These are phyloP conservation scores for Colletotrichum cuscutae DNA, from an alignment of 2,329 filamentous ascomycete genomes.

Conservation along the genomic window DNA sequence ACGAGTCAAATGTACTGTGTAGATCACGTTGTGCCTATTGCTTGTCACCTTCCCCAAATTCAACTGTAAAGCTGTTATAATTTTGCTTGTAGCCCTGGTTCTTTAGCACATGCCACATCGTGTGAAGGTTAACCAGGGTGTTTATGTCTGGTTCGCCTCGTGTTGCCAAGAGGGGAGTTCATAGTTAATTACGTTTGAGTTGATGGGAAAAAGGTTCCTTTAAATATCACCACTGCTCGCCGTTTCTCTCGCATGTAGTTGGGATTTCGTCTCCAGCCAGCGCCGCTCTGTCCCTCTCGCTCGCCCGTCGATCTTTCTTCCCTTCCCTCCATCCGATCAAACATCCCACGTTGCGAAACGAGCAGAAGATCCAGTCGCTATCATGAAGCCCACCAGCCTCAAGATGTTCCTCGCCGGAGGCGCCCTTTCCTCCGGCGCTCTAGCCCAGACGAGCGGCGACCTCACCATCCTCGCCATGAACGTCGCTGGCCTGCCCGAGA, in stretches of 20 bases:
- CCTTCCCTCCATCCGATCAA: background rate
- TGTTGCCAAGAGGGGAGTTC: background rate
- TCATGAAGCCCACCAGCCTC: slow-evolving; percentile 22
- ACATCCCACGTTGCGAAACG: background rate
- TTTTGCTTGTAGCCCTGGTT: background rate
- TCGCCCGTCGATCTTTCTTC: background rate
- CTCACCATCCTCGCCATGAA: slow-evolving; percentile 68
- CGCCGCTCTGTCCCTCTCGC: background rate
- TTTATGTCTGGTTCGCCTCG: background rate
- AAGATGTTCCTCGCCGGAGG: slow-evolving; percentile 28
- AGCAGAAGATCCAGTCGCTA: background rate
- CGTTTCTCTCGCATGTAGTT: background rate
- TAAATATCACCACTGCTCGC: background rate
- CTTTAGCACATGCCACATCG: background rate
- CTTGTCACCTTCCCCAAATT: slow-evolving; percentile 24
- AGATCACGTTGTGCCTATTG: background rate
- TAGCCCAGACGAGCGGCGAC: slow-evolving; percentile 41
- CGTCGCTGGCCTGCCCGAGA: slow-evolving; percentile 67
- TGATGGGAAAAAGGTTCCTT: background rate
- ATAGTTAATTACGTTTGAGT: too few species aligned
- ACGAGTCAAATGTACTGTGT: background rate
- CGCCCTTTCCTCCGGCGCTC: slow-evolving; percentile 9
- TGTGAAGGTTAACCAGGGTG: background rate
- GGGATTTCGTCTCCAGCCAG: background rate
- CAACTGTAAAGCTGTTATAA: background rate